A percentile compares a stretch with the other conserved stretches of the same genome.
Conservation (phyloP, 2,329 filamentous ascomycete genomes). For the Ophiostoma triangulosporum region DNA sequence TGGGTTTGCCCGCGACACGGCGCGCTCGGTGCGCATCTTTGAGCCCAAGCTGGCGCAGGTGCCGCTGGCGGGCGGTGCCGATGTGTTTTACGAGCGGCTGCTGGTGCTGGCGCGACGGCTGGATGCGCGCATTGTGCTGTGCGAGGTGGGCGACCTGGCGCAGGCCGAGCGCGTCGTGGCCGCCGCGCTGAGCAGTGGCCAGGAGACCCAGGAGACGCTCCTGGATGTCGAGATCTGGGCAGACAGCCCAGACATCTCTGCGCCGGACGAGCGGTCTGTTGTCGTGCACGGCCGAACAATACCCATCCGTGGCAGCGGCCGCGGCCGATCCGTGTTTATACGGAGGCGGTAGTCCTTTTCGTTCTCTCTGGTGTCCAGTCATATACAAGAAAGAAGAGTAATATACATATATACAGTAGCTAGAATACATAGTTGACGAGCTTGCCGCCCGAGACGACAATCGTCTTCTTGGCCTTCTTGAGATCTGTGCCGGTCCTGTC, state of each 20-base stretch:
- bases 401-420: background rate
- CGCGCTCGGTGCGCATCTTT: conserved; percentile 62
- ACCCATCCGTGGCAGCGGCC: conserved; percentile 32
- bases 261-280: conserved; percentile 16
- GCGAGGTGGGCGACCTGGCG: conserved; percentile 57
- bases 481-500: conserved; percentile 30
- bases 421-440: conserved; percentile 61
- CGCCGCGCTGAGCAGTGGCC: conserved; percentile 20
- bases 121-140: conserved; percentile 41
- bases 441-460: conserved; percentile 53
- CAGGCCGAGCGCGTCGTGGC: conserved; percentile 53
- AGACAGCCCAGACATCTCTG: conserved; percentile 42
- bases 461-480: conserved; percentile 44
- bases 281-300: conserved; percentile 19
- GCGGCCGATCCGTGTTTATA: conserved; percentile 32
- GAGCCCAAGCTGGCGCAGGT: conserved; percentile 77
- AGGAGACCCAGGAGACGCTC: conserved; percentile 9
- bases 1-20: conserved; percentile 49
- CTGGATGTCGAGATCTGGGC: conserved; percentile 54
- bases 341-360: conserved; percentile 1
- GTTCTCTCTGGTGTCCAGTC: too few species aligned
- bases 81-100: conserved; percentile 56
- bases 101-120: conserved; percentile 38
- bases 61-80: conserved; percentile 20
- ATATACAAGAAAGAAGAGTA: background rate